Evolutionary conservation across 2,329 filamentous ascomycete species (phyloP).

Genomic region (Pseudogymnoascus sp.): DNA sequence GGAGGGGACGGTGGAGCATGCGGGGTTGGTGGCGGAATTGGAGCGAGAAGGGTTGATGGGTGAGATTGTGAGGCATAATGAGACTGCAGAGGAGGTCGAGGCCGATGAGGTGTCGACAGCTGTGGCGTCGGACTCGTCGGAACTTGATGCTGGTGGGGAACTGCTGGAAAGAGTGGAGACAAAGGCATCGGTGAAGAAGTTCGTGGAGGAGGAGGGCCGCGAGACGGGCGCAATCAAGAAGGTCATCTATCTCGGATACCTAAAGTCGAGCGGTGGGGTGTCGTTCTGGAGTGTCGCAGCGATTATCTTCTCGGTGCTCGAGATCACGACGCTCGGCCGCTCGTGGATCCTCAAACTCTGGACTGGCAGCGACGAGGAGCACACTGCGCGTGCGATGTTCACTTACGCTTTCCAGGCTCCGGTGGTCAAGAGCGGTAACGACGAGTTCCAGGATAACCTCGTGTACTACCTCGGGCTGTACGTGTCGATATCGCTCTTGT

Average conservation of each 20-base stretch:
- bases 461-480: conserved; percentile 62
- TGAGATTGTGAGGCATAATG: conserved; percentile 48
- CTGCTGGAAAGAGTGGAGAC: conserved; percentile 42
- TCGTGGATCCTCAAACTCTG: conserved; percentile 58
- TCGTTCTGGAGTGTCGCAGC: conserved; percentile 50
- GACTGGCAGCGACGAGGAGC: conserved; percentile 40
- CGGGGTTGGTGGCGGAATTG: conserved; percentile 59
- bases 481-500: conserved; percentile 46
- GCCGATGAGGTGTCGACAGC: conserved; percentile 44
- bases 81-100: conserved; percentile 36
- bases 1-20: conserved; percentile 55
- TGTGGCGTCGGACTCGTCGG: conserved; percentile 46
- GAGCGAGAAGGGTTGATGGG: conserved; percentile 46
- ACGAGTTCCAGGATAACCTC: conserved; percentile 33
- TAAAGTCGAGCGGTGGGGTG: conserved; percentile 56
- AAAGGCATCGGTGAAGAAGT: conserved; percentile 52
- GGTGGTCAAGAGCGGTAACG: not conserved
- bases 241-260: conserved; percentile 58
- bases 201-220: conserved; percentile 66
- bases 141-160: conserved; percentile 35
- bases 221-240: conserved; percentile 61
- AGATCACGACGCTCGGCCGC: conserved; percentile 40
- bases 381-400: conserved; percentile 22
- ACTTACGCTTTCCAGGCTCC: conserved; percentile 37
- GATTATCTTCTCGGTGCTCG: conserved; percentile 44